Conservation (phyloP, 2,329 filamentous ascomycete genomes). For the Claviceps fusiformis region DNA sequence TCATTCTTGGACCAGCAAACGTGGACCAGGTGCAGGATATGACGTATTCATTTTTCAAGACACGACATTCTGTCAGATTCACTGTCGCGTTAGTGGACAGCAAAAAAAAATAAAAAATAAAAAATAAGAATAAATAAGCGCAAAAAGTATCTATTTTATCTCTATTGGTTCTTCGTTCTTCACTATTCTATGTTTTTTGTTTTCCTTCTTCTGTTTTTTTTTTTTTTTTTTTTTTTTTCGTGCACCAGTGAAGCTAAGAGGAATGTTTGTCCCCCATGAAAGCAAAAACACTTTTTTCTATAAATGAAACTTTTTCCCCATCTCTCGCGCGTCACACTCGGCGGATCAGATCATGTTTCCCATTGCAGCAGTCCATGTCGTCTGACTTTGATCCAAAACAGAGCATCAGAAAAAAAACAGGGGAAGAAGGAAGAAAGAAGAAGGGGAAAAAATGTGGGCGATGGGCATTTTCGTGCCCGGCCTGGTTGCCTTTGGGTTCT, state of each 20-base stretch:
- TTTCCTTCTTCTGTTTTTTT: not conserved
- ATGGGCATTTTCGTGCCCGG: not conserved
- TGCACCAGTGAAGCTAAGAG: not conserved
- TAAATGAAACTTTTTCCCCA: not conserved
- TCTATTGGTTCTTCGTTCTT: too few species aligned
- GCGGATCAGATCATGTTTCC: not conserved
- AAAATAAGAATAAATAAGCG: too few species aligned
- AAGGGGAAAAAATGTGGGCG: not conserved
- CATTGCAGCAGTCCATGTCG: not conserved
- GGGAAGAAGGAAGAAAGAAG: not conserved
- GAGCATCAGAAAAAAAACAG: not conserved
- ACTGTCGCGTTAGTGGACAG: too few species aligned
- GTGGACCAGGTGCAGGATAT: not conserved
- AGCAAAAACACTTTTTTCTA: not conserved
- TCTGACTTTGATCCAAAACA: not conserved
- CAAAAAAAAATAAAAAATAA: too few species aligned
- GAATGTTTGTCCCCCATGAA: not conserved
- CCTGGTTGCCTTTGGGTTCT: not conserved
- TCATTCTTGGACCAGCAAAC: too few species aligned
- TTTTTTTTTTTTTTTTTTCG: too few species aligned
- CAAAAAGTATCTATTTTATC: too few species aligned
- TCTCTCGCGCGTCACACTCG: not conserved
- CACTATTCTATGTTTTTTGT: not conserved
- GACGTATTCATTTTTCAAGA: not conserved
- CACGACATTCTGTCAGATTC: not conserved